Conservation (phyloP, 1,284 basidiomycete species). For the Gymnopus androsaceus region DNA sequence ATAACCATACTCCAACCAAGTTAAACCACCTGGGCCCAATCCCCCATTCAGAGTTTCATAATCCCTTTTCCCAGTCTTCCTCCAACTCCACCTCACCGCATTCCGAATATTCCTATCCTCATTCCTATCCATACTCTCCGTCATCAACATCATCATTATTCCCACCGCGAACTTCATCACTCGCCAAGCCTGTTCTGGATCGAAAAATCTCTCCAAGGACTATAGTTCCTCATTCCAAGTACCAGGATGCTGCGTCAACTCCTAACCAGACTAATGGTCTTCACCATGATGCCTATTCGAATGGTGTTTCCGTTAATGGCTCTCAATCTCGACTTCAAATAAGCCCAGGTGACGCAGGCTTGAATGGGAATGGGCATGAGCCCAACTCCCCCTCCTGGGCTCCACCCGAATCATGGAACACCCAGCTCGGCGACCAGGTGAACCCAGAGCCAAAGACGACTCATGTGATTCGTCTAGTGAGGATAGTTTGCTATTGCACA, state of each 20-base stretch:
- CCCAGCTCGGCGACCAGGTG: neutral
- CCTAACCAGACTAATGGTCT: neutral
- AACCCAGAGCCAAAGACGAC: slow-evolving; percentile 6
- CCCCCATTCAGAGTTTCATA: slow-evolving; percentile 6
- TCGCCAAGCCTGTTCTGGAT: slow-evolving; percentile 4
- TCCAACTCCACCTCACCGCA: neutral
- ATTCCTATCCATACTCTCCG: neutral
- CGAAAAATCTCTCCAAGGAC: slow-evolving; percentile 19
- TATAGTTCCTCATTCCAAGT: slow-evolving; percentile 4
- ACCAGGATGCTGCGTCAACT: neutral
- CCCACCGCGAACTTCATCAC: slow-evolving; percentile 11
- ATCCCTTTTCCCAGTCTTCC: slow-evolving; percentile 8
- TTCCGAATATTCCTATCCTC: neutral
- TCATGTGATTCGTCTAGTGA: slow-evolving; percentile 10
- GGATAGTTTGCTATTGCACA: slow-evolving; percentile 6
- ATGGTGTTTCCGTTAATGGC: no score
- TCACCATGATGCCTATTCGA: no score
- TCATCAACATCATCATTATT: neutral
- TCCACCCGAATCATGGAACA: slow-evolving; percentile 10
- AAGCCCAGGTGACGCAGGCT: no score
- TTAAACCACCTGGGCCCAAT: slow-evolving; percentile 8
- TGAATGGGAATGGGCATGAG: neutral
- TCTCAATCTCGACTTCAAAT: no score
- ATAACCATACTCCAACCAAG: no score
- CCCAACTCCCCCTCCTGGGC: slow-evolving; percentile 6